These are phyloP conservation scores for Tricladium varicosporioides DNA, from an alignment of 2,329 filamentous ascomycete genomes.

Conservation along the genomic window DNA sequence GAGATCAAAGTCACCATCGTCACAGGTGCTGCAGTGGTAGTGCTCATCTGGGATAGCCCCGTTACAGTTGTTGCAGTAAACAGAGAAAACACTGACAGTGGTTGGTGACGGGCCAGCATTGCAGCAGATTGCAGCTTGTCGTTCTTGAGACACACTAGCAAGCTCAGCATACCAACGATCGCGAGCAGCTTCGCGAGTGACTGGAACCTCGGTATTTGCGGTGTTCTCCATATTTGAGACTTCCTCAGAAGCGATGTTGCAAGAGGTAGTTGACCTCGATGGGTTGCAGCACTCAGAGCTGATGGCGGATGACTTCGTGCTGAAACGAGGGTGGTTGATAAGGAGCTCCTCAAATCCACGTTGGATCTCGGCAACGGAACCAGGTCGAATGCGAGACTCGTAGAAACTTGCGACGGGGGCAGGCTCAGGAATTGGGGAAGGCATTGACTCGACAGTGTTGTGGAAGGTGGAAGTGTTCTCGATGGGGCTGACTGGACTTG, in stretches of 20 bases:
- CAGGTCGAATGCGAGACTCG: constrained; percentile 17
- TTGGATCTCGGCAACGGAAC: constrained; percentile 29
- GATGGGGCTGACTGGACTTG: constrained; percentile 24
- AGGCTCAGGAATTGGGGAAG: constrained; percentile 5
- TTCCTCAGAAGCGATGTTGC: constrained; percentile 11
- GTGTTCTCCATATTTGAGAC: constrained; percentile 14
- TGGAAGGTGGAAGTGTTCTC: constrained; percentile 11
- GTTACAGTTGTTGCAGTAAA: constrained; percentile 93
- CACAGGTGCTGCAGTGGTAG: constrained; percentile 93
- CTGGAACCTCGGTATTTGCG: constrained; percentile 26
- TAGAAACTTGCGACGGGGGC: constrained; percentile 7
- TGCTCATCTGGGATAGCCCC: constrained; percentile 75
- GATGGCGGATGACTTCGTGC: background rate
- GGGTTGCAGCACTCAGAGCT: constrained; percentile 13
- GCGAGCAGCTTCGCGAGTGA: constrained; percentile 29
- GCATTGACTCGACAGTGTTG: constrained; percentile 4
- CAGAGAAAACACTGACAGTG: constrained; percentile 59
- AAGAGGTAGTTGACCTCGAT: constrained; percentile 4
- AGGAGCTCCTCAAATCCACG: constrained; percentile 30
- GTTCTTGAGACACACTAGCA: constrained; percentile 29
- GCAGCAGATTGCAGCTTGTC: constrained; percentile 16
- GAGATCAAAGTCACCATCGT: constrained; percentile 91
- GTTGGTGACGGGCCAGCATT: constrained; percentile 8
- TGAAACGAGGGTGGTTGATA: constrained; percentile 21
- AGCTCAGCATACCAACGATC: constrained; percentile 36